Evolutionary conservation across 768 basidiomycete species (phyloP), one percentile per base, ranked within the genome.

Genomic region (Thelephora ganbajun): DNA sequence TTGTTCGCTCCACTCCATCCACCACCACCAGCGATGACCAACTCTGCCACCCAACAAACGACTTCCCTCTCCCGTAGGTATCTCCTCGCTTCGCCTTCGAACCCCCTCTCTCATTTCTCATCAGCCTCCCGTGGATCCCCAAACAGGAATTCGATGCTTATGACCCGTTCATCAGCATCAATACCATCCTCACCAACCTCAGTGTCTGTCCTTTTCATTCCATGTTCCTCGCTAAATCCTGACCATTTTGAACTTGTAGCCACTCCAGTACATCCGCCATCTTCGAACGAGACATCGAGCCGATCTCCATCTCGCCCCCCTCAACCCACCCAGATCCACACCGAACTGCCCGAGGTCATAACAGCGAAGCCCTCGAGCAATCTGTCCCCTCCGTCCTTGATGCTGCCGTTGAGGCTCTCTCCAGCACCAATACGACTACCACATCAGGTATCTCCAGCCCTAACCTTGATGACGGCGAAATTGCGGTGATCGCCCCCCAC

Each of bases 241-340:
- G 53, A 53, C 33, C 26, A 39, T 43, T 13, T 47, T 45, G 18
- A 44, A 44, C 47, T 14, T 53, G 48, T 54, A 68, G 65, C 45
- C 77, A 85, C 56, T 90, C 86, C 0, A 86, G 85, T 0, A 86
- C 85, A 0, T 90, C 87, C 0, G 88, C 89, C 34, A 93, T 92
- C 49, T 93, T 93, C 51, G 89, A 93, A 63, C 78, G 89, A 33
- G 89, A 93, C 60, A 89, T 93, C 53, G 89, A 91, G 54, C 80
- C 80, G 60, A 54, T 72, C 64, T 33, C 72, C 57, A 50, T 63
- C 48, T 45, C 62, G 64, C 56, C 66, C 61, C 55, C 68, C 53
- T 69, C 54, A 60, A 63, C 44, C 62, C 39, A 41, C 39, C 54
- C 56, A 47, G 80, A 86, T 57, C 84, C 86, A 0, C 86, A 87